A percentile compares a stretch with the other conserved stretches of the same genome.
Conservation (phyloP, 2,329 filamentous ascomycete species). For the Xylaria sp. region DNA sequence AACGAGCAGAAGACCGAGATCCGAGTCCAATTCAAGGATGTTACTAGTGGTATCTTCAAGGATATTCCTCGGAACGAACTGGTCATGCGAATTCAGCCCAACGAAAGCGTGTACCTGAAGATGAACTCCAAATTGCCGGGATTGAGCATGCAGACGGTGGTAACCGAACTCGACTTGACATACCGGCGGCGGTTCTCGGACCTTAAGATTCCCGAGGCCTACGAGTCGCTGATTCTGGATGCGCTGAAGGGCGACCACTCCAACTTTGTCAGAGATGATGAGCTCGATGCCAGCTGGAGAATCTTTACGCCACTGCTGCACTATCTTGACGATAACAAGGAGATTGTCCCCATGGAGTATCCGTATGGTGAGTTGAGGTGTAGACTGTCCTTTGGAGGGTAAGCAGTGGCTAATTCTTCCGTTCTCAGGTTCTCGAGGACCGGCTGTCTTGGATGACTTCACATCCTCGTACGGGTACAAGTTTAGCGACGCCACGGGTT, state of each 20-base stretch:
- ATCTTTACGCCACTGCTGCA: conserved; percentile 97
- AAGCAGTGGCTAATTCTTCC: conserved; percentile 29
- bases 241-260: conserved; percentile 99
- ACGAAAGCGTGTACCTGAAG: conserved; percentile 99
- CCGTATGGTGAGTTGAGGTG: conserved; percentile 77
- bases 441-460: conserved; percentile 95
- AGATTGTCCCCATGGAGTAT: conserved; percentile 99
- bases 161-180: conserved; percentile 96
- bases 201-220: conserved; percentile 98
- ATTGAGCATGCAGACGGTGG: conserved; percentile 98
- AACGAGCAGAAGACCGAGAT: conserved; percentile 99
- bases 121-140: conserved; percentile 99
- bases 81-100: conserved; percentile 98
- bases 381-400: not conserved
- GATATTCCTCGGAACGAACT: conserved; percentile 99
- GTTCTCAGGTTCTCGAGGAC: conserved; percentile 85
- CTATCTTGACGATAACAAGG: conserved; percentile 98
- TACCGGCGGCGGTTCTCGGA: conserved; percentile 98
- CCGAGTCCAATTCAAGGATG: conserved; percentile 98
- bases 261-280: conserved; percentile 97
- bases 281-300: conserved; percentile 96
- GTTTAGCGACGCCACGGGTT: conserved; percentile 94
- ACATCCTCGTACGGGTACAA: conserved; percentile 98
- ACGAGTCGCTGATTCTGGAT: conserved; percentile 96
- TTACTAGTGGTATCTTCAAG: conserved; percentile 99